These are phyloP conservation scores for Filosporella fistucella DNA, from an alignment of 495 filamentous ascomycete genomes.

Conservation along the genomic window DNA sequence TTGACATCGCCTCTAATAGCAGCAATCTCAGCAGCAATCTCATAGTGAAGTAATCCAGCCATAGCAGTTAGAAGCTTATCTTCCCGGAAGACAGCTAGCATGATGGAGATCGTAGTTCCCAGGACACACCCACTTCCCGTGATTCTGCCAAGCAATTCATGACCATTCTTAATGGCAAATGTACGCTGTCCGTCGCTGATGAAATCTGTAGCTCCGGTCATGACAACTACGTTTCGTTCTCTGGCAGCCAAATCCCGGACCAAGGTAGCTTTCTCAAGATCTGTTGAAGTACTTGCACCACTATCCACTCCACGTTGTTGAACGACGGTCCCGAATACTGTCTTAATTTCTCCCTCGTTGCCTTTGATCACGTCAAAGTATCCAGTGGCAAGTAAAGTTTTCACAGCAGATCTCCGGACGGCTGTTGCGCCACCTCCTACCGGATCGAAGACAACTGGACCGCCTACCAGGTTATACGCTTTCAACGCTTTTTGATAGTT, in stretches of 20 bases:
- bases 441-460: conserved; percentile 82
- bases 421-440: conserved; percentile 86
- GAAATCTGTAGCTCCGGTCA: conserved; percentile 79
- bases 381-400: conserved; percentile 65
- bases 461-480: conserved; percentile 72
- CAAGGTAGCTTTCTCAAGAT: conserved; percentile 51
- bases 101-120: conserved; percentile 74
- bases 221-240: conserved; percentile 72
- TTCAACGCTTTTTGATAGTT: conserved; percentile 57
- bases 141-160: conserved; percentile 70
- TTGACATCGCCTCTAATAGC: conserved; percentile 52
- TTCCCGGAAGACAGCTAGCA: conserved; percentile 52
- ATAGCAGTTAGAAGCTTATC: conserved; percentile 67
- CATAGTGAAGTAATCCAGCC: conserved; percentile 72
- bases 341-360: conserved; percentile 84
- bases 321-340: conserved; percentile 47
- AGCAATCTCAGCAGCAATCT: conserved; percentile 81
- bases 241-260: conserved; percentile 60
- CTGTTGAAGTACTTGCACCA: conserved; percentile 49
- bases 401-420: conserved; percentile 65
- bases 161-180: conserved; percentile 69
- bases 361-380: conserved; percentile 90
- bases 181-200: conserved; percentile 69
- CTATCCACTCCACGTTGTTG: conserved; percentile 89
- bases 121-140: conserved; percentile 89